Evolutionary conservation across 768 basidiomycete species (phyloP), one percentile per base, ranked within the genome.

Genomic region (Suillus clintonianus): DNA sequence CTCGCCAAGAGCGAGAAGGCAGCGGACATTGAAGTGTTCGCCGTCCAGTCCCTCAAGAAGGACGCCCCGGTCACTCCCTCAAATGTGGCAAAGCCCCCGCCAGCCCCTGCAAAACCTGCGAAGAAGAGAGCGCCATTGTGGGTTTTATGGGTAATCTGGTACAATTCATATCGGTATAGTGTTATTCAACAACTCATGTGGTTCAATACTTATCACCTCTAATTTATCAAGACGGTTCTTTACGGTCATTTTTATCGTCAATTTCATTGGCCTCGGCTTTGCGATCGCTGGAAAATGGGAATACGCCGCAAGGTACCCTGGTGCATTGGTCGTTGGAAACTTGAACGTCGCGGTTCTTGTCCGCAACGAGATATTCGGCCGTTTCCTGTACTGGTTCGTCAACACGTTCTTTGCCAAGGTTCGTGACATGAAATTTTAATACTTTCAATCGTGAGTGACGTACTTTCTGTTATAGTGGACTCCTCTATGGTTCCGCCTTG

Each of bases 321-420:
- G 90, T 67, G 89, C 90, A 13, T 82, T 92, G 62, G 88, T 89
- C 10, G 80, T 89, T 7, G 92, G 90, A 0, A 94, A 94, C 68
- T 74, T 94, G 55, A 84, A 87, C 67, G 76, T 85, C 30, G 86
- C 91, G 6, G 86, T 94, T 62, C 81, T 94, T 24, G 85, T 91
- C 81, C 83, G 92, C 24, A 94, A 94, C 69, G 92, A 94, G 67
- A 79, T 92, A 2, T 94, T 94, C 66, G 90, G 91, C 11, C 88
- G 92, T n/a, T 74, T 86, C 41, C 70, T 94, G 15, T 94, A 93
- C 71, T 74, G 87, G 53, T 68, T 88, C 24, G 82, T 91, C 65
- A 94, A 91, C 71, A 90, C 86, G 0, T 74, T 83, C 34, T 92
- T 94, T 65, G 89, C 90, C n/a, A 93, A 90, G 83, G 88, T 47